Conservation (phyloP, 2,329 filamentous ascomycete species). For the Pseudogymnoascus sp. region DNA sequence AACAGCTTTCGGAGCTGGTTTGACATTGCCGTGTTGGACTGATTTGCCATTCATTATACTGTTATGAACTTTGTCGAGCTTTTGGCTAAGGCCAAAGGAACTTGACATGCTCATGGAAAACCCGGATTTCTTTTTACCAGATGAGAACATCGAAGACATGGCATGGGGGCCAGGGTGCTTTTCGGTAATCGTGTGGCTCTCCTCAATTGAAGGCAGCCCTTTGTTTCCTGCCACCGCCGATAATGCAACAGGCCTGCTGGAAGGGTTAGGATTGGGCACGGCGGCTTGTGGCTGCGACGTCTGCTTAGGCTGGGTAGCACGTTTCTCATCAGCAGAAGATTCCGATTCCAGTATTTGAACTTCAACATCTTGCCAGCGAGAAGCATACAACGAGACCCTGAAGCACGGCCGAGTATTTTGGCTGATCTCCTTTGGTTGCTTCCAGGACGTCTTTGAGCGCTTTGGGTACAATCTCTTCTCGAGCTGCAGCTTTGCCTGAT, state of each 20-base stretch:
- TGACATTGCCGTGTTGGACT: not conserved
- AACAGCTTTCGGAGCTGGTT: not conserved
- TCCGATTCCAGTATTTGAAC: slow-evolving; percentile 1
- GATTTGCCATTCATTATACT: not conserved
- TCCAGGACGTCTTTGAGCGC: not conserved
- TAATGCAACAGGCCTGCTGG: not conserved
- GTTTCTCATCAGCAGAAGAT: not conserved
- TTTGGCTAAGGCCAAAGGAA: not conserved
- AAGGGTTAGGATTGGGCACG: not conserved
- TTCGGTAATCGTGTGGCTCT: not conserved
- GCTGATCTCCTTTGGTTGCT: not conserved
- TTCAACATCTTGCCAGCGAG: slow-evolving; percentile 1
- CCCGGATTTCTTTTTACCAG: not conserved
- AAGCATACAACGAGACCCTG: not conserved
- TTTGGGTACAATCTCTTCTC: slow-evolving; percentile 4
- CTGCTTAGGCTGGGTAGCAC: not conserved
- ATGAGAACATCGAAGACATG: not conserved
- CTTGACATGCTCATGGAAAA: not conserved
- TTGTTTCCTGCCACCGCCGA: not conserved
- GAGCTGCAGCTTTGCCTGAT: slow-evolving; percentile 4
- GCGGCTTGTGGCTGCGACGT: not conserved
- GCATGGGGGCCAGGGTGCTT: not conserved
- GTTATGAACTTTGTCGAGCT: not conserved
- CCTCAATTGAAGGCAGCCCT: not conserved
- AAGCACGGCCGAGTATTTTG: not conserved